Conservation (phyloP, 495 filamentous ascomycete genomes). For the Podospora tetraspora region DNA sequence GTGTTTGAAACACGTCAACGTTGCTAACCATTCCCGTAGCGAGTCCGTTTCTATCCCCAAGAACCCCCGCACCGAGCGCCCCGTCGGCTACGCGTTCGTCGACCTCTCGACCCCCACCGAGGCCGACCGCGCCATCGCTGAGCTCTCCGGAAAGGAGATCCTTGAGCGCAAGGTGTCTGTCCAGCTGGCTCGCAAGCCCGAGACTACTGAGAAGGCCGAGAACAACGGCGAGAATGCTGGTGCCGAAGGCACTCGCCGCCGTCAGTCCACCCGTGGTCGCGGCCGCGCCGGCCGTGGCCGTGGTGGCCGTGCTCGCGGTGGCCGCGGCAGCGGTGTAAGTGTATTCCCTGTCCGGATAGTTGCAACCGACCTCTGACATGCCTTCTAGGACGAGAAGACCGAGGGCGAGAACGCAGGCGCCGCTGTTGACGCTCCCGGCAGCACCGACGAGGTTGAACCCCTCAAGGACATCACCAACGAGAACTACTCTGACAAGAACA, state of each 20-base stretch:
- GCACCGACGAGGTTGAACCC: conserved; percentile 40
- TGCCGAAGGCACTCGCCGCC: conserved; percentile 67
- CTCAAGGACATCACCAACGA: conserved; percentile 53
- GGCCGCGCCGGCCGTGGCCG: conserved; percentile 71
- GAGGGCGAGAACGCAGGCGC: conserved; percentile 45
- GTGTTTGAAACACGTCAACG: not conserved
- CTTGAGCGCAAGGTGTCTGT: conserved; percentile 98
- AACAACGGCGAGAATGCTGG: conserved; percentile 60
- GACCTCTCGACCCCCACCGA: conserved; percentile 91
- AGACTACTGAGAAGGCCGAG: conserved; percentile 73
- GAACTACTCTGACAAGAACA: conserved; percentile 41
- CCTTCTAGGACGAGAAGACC: conserved; percentile 41
- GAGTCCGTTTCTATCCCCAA: conserved; percentile 97
- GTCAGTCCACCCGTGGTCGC: conserved; percentile 63
- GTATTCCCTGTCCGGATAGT: not conserved
- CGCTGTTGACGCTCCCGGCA: conserved; percentile 32
- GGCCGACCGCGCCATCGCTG: conserved; percentile 86
- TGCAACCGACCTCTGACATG: conserved; percentile 2
- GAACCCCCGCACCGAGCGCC: conserved; percentile 96
- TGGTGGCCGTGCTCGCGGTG: conserved; percentile 65
- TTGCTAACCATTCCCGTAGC: conserved; percentile 45
- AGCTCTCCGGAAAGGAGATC: conserved; percentile 94
- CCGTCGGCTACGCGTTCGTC: conserved; percentile 98
- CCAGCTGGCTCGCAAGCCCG: conserved; percentile 95
- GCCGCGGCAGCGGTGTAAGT: conserved; percentile 62